Evolutionary conservation across 306 rosid genomes (phyloP), one percentile per base, ranked within the genome.

Genomic region (Prunus salicina): DNA sequence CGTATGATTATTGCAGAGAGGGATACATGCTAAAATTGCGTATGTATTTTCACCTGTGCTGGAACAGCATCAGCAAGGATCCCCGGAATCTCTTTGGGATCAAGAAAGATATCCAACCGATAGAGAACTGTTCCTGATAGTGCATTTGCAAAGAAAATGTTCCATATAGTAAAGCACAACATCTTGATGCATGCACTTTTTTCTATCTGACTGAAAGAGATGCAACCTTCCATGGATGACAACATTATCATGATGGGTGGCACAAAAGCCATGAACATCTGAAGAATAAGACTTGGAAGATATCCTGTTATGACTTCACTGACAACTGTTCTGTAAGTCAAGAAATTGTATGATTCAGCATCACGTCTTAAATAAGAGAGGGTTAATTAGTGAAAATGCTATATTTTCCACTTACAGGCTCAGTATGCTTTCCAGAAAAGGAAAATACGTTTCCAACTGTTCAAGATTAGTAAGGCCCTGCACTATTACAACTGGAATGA

Each of bases 231-330:
- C 75, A 89, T 51, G 61, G 97, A 91, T 27, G 97, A 91, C 47
- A 93, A 81, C 80, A 89, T 61, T 69, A 88, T 78, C 98, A 93
- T 91, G 80, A 71, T 30, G 64, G 98, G 98, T 65, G 98, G 98
- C 76, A 93, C 85, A 20, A 82, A 77, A 46, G 76, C 81, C 22
- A 88, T 73, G 81, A 88, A 93, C 78, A 76, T 30, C 78, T 88
- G 87, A 71, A 93, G 96, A 85, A 93, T 89, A 82, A 93, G 91
- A 85, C 97, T 93, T 5, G 98, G 98, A 84, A 93, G 98, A 79
- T 93, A 91, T 84, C 98, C 98, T 7, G 97, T 93, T 79, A 93
- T 83, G 74, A 91, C 89, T 81, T 85, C 75, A 85, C 93, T 89
- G 73, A 93, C 91, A 64, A 93, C 72, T 52, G 89, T 67, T 81